These are phyloP conservation scores for Holtermannia corniformis DNA, from an alignment of 768 basidiomycete species.

Conservation along the genomic window DNA sequence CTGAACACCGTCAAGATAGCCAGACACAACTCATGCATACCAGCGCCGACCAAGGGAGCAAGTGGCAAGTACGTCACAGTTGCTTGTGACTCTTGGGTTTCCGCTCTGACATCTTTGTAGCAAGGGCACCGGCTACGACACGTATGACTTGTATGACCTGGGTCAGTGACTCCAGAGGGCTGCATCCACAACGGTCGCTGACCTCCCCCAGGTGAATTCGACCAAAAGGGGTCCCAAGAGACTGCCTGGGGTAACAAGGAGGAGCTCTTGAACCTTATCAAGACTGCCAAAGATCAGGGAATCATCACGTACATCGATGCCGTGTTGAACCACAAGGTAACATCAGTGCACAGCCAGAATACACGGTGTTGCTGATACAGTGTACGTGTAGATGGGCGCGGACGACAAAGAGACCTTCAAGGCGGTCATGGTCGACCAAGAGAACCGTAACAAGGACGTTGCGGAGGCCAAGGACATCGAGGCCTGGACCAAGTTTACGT, in stretches of 20 bases:
- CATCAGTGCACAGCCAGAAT: background rate
- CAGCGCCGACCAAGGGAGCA: constrained; percentile 39
- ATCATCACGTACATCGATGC: constrained; percentile 76
- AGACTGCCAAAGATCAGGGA: constrained; percentile 56
- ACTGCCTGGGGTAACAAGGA: constrained; percentile 86
- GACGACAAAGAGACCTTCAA: constrained; percentile 62
- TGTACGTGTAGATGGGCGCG: constrained; percentile 73
- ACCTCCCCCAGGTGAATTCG: constrained; percentile 42
- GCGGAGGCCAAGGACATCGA: constrained; percentile 59
- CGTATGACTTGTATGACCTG: constrained; percentile 10
- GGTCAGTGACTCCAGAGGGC: background rate
- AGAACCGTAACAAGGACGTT: constrained; percentile 56
- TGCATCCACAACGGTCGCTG: constrained; percentile 34
- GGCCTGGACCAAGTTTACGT: constrained; percentile 60
- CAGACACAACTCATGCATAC: background rate
- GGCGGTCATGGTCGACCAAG: constrained; percentile 60
- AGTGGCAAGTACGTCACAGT: constrained; percentile 18
- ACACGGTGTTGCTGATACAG: constrained; percentile 4
- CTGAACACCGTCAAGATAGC: background rate
- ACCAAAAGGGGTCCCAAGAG: constrained; percentile 39
- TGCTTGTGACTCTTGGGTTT: background rate
- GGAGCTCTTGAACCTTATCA: constrained; percentile 62
- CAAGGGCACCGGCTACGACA: constrained; percentile 42
- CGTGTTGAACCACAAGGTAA: constrained; percentile 66
- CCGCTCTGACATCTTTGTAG: constrained; percentile 5